A percentile compares a stretch with the other conserved stretches of the same genome.
Evolutionary conservation across 768 basidiomycete genomes (phyloP).

Genomic region (Pholiota microspora): DNA sequence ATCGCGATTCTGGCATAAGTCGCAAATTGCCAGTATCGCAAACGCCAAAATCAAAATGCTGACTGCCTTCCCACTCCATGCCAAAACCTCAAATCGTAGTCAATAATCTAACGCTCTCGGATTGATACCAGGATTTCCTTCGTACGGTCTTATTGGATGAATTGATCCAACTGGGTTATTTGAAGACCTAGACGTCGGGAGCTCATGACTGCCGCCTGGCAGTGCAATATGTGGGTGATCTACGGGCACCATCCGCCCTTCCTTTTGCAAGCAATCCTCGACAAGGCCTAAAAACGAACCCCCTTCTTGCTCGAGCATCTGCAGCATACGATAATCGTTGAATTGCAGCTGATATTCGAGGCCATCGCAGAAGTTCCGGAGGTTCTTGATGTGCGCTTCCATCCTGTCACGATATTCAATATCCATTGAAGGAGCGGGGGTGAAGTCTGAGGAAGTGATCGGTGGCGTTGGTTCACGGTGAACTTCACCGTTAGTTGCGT

Average conservation of each 20-base stretch:
- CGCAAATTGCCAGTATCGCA: not conserved
- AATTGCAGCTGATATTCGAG: conserved; percentile 47
- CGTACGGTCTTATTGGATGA: conserved; percentile 7
- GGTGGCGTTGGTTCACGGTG: conserved; percentile 6
- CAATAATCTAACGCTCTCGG: conserved; percentile 20
- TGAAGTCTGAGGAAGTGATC: not conserved
- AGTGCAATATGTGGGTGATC: not conserved
- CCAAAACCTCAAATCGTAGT: conserved; percentile 1
- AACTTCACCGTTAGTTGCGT: conserved; percentile 1
- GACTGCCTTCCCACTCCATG: not conserved
- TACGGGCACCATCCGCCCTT: conserved; percentile 28
- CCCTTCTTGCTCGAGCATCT: conserved; percentile 40
- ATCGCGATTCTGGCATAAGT: too few species aligned
- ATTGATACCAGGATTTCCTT: conserved; percentile 22
- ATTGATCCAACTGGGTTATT: not conserved
- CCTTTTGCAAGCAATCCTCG: conserved; percentile 37
- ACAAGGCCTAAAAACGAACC: conserved; percentile 37
- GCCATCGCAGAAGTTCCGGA: conserved; percentile 44
- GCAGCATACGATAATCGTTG: conserved; percentile 41
- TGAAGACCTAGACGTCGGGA: not conserved
- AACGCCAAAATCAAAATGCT: not conserved
- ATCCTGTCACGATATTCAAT: conserved; percentile 33
- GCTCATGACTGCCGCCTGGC: not conserved
- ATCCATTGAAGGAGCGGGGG: conserved; percentile 18
- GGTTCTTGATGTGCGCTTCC: conserved; percentile 38